Evolutionary conservation across 306 rosid species (phyloP).

Genomic region (Lotus japonicus): DNA sequence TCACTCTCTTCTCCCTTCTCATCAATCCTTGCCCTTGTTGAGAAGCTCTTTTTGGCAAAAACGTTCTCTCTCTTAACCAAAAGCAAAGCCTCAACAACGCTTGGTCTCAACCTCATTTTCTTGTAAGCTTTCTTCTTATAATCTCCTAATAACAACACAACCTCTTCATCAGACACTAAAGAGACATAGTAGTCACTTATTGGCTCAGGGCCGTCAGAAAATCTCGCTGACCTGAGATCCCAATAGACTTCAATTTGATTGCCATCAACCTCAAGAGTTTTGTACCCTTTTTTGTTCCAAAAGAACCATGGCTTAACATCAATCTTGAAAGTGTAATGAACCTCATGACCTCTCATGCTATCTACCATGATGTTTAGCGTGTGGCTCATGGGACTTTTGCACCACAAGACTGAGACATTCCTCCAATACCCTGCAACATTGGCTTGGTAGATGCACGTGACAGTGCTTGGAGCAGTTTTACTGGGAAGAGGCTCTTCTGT

Average conservation of each 20-base stretch:
- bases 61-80: conserved; percentile 69
- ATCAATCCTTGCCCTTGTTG: conserved; percentile 57
- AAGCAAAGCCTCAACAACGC: conserved; percentile 41
- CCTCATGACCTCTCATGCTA: conserved; percentile 35
- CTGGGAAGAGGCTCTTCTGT: conserved; percentile 50
- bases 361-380: conserved; percentile 52
- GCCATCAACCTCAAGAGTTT: conserved; percentile 52
- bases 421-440: conserved; percentile 56
- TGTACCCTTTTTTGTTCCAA: conserved; percentile 86
- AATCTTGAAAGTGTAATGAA: conserved; percentile 51
- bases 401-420: conserved; percentile 59
- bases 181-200: conserved; percentile 62
- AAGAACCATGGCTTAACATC: conserved; percentile 82
- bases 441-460: conserved; percentile 58
- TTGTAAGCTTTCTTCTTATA: conserved; percentile 66
- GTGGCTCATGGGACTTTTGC: conserved; percentile 64
- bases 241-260: conserved; percentile 57
- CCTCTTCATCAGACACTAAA: conserved; percentile 56
- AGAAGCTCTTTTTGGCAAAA: conserved; percentile 68
- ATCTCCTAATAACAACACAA: conserved; percentile 64
- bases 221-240: conserved; percentile 75
- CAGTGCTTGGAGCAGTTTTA: conserved; percentile 74
- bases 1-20: conserved; percentile 56
- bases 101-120: conserved; percentile 54
- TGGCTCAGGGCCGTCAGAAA: conserved; percentile 58